These are phyloP conservation scores for Beauveria asiatica DNA, from an alignment of 2,329 filamentous ascomycete species.

Conservation along the genomic window DNA sequence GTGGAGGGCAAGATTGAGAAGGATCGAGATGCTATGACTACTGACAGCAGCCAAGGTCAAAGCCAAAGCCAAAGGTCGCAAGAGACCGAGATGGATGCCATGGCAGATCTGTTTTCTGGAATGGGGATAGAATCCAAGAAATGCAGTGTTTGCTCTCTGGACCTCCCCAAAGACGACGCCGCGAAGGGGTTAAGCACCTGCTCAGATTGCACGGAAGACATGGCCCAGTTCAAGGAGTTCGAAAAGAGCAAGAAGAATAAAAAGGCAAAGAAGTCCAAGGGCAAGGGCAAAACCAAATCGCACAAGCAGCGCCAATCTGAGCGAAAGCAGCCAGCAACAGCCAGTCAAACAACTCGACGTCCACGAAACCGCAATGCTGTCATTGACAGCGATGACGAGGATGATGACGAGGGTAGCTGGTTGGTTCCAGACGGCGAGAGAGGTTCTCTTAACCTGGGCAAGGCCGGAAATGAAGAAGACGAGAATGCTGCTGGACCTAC, in stretches of 20 bases:
- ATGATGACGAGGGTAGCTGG: constrained; percentile 70
- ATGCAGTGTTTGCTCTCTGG: constrained; percentile 75
- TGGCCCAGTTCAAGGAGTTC: constrained; percentile 49
- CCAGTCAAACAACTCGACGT: constrained; percentile 21
- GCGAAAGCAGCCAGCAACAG: constrained; percentile 17
- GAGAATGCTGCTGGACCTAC: constrained; percentile 83
- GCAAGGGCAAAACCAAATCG: constrained; percentile 16
- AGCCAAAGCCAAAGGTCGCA: constrained; percentile 40
- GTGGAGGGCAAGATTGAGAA: constrained; percentile 78
- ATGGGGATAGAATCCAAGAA: constrained; percentile 69
- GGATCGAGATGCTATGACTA: constrained; percentile 76
- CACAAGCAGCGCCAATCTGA: background rate
- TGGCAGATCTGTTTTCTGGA: constrained; percentile 79
- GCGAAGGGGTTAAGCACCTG: constrained; percentile 46
- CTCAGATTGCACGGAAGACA: constrained; percentile 63
- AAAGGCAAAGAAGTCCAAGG: constrained; percentile 21
- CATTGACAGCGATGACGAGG: constrained; percentile 59
- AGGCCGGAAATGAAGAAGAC: constrained; percentile 76
- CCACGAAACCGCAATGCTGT: constrained; percentile 47
- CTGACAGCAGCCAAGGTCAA: constrained; percentile 43
- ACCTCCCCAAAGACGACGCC: constrained; percentile 45
- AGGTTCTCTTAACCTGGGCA: constrained; percentile 53
- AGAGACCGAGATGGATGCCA: constrained; percentile 64
- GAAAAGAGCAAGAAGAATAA: constrained; percentile 34
- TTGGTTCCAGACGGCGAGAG: constrained; percentile 63